These are phyloP conservation scores for Scheffersomyces spartinae DNA, from an alignment of 805 yeast species.

Conservation along the genomic window DNA sequence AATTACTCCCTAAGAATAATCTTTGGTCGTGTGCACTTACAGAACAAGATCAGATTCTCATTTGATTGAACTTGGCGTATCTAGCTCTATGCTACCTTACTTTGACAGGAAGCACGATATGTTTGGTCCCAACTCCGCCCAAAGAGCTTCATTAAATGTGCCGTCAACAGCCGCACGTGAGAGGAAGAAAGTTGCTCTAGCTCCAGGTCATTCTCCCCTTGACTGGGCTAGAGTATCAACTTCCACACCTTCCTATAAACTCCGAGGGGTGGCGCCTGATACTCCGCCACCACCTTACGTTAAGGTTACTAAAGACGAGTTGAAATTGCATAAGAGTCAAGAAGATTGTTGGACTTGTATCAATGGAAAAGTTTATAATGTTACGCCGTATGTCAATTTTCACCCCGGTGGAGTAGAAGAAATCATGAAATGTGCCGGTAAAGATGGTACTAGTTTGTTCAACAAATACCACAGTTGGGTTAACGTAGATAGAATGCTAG, in stretches of 20 bases:
- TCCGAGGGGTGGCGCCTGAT: conserved; percentile 40
- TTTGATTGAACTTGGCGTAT: too few relatives aligned
- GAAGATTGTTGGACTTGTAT: conserved; percentile 82
- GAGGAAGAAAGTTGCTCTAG: conserved; percentile 43
- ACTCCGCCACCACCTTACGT: conserved; percentile 43
- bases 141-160: conserved; percentile 13
- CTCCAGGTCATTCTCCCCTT: conserved; percentile 76
- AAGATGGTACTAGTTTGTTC: conserved; percentile 70
- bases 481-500: conserved; percentile 71
- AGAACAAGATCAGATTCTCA: too few relatives aligned
- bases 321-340: conserved; percentile 43
- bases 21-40: too few relatives aligned
- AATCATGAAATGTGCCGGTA: conserved; percentile 68
- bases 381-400: conserved; percentile 72
- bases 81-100: too few relatives aligned
- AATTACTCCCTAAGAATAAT: too few relatives aligned
- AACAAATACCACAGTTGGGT: conserved; percentile 67
- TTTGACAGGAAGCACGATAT: too few relatives aligned
- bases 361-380: conserved; percentile 70
- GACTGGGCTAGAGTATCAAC: conserved; percentile 68
- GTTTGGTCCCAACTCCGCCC: conserved; percentile 25
- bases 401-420: conserved; percentile 92
- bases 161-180: conserved; percentile 7
- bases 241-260: conserved; percentile 30
- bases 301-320: conserved; percentile 43